phyloP scores from a whole-genome alignment of 257 asterid genomes.

The Linaria vulgaris region DNA sequence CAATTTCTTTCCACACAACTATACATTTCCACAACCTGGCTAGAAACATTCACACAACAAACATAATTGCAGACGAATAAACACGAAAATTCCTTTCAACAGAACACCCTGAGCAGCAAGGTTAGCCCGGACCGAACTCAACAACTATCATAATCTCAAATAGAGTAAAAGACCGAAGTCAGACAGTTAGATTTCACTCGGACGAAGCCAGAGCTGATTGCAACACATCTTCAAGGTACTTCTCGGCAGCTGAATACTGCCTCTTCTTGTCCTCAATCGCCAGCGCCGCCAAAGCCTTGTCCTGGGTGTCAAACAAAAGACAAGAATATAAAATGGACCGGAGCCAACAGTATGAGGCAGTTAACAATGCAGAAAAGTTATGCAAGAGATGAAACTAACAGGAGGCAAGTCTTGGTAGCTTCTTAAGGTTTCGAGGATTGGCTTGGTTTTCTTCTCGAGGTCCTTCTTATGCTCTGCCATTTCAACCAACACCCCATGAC shows the following conservation, averaged over 20 bases:
- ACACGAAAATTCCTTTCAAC: no score
- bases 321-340: no score
- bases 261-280: constrained; percentile 96
- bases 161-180: no score
- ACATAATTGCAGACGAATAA: no score
- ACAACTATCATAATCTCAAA: no score
- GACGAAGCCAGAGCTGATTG: constrained; percentile 96
- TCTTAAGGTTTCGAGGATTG: constrained; percentile 87
- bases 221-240: constrained; percentile 90
- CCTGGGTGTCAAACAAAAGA: constrained; percentile 42
- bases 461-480: constrained; percentile 98
- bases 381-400: constrained; percentile 36
- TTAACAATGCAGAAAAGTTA: neutral
- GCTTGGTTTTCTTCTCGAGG: constrained; percentile 89
- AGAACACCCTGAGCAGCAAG: no score
- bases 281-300: constrained; percentile 94
- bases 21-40: no score
- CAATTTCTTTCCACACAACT: no score
- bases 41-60: neutral
- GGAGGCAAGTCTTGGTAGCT: constrained; percentile 99
- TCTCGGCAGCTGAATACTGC: constrained; percentile 93
- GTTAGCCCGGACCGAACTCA: no score
- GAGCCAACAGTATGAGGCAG: neutral
- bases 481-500: constrained; percentile 95
- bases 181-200: constrained; percentile 36